Conservation (phyloP, 2,329 filamentous ascomycete genomes). For the Epichloe coenophiala region DNA sequence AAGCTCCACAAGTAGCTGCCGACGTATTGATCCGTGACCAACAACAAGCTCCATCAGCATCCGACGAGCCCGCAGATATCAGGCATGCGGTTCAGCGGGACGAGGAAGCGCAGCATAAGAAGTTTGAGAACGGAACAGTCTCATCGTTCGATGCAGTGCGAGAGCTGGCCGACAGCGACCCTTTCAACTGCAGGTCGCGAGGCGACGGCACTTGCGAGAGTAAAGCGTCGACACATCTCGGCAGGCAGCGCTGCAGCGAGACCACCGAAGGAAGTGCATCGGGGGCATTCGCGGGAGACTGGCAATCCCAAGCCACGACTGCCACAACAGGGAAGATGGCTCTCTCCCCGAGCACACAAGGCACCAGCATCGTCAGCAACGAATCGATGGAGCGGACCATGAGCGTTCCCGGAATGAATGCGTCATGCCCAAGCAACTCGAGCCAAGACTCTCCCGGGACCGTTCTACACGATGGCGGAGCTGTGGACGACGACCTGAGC, state of each 20-base stretch:
- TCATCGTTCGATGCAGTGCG: conserved; percentile 32
- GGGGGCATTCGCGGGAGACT: conserved; percentile 40
- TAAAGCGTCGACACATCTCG: conserved; percentile 25
- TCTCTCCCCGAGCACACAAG: conserved; percentile 50
- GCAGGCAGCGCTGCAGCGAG: conserved; percentile 44
- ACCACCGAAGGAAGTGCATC: conserved; percentile 48
- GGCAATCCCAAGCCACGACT: conserved; percentile 49
- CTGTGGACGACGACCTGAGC: conserved; percentile 18
- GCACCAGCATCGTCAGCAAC: conserved; percentile 50
- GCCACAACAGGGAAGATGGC: conserved; percentile 52
- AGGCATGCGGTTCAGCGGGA: not conserved
- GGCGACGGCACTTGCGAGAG: conserved; percentile 20
- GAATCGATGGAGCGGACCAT: conserved; percentile 39
- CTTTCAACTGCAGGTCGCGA: conserved; percentile 26
- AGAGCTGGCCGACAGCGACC: conserved; percentile 36
- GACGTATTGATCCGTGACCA: conserved; percentile 12
- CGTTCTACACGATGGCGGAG: conserved; percentile 11
- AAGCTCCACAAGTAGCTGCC: conserved; percentile 12
- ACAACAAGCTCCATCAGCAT: conserved; percentile 8
- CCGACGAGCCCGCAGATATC: conserved; percentile 5
- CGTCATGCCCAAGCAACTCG: conserved; percentile 23
- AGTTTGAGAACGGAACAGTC: conserved; percentile 27
- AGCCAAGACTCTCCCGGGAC: conserved; percentile 15
- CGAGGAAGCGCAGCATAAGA: conserved; percentile 16
- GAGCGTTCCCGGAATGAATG: conserved; percentile 27